Evolutionary conservation across 1,139 yeast species (phyloP).

Genomic region (Dujonia santamariae): DNA sequence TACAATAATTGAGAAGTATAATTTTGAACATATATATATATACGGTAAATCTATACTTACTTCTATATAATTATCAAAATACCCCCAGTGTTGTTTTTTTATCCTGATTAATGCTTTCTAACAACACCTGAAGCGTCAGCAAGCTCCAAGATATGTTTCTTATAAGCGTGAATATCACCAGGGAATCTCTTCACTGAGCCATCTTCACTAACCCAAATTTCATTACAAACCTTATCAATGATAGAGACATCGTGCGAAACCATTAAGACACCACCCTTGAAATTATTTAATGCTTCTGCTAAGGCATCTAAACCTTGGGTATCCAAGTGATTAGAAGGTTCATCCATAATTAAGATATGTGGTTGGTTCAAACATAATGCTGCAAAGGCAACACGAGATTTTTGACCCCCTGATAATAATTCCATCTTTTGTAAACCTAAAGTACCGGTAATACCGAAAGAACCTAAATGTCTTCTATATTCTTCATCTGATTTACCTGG

Average conservation of each 20-base stretch:
- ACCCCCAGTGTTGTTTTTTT: too few species aligned
- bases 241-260: conserved; percentile 96
- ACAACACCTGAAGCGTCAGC: conserved; percentile 91
- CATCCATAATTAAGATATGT: conserved; percentile 91
- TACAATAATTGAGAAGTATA: too few species aligned
- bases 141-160: conserved; percentile 74
- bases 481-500: conserved; percentile 98
- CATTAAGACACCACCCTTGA: conserved; percentile 95
- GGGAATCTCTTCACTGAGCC: conserved; percentile 77
- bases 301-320: conserved; percentile 95
- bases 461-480: conserved; percentile 92
- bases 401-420: conserved; percentile 94
- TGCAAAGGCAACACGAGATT: conserved; percentile 97
- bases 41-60: background rate
- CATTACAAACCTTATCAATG: conserved; percentile 83
- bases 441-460: conserved; percentile 95
- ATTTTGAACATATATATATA: too few species aligned
- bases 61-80: too few species aligned
- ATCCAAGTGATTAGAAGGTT: conserved; percentile 98
- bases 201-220: conserved; percentile 92
- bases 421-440: conserved; percentile 90
- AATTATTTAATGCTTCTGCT: conserved; percentile 79
- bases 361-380: conserved; percentile 88
- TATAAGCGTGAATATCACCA: conserved; percentile 85
- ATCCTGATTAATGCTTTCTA: conserved; percentile 70